Percentiles rank a stretch among this genome's conserved stretches.
phyloP scores from a whole-genome alignment of 1,284 basidiomycete genomes.

The Trametes polyzona region DNA sequence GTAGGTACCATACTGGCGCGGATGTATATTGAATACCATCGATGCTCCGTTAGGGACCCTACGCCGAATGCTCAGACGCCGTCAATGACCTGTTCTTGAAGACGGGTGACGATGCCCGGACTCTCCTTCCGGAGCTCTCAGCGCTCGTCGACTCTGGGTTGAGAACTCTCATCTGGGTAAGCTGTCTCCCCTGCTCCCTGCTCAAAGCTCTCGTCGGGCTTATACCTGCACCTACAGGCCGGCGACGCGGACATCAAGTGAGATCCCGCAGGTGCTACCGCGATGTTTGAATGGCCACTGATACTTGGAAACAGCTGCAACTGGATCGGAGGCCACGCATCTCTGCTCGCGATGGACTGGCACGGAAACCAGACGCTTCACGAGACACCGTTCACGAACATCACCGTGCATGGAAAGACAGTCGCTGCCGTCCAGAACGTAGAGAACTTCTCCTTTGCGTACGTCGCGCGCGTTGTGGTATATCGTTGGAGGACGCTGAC shows the following conservation, averaged over 20 bases:
- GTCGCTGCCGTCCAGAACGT: conserved; percentile 65
- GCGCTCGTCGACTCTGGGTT: conserved; percentile 55
- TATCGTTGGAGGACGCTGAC: too few species aligned
- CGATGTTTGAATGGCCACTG: too few species aligned
- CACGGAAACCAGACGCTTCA: conserved; percentile 54
- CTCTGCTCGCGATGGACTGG: conserved; percentile 65
- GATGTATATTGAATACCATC: too few species aligned
- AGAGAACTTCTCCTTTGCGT: conserved; percentile 57
- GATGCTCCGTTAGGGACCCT: conserved; percentile 39
- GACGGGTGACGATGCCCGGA: conserved; percentile 58
- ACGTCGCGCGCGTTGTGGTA: too few species aligned
- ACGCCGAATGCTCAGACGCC: conserved; percentile 50
- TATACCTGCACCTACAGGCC: conserved; percentile 42
- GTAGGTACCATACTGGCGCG: too few species aligned
- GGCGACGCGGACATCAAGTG: conserved; percentile 56
- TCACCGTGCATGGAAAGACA: conserved; percentile 53
- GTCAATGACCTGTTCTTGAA: conserved; percentile 44
- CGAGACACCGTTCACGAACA: conserved; percentile 56
- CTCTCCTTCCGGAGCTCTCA: conserved; percentile 55
- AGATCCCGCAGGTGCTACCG: neutral
- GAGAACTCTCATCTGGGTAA: conserved; percentile 65
- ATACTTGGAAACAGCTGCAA: conserved; percentile 52
- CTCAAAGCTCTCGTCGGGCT: neutral
- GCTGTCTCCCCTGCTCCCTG: conserved; percentile 17
- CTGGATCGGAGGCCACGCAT: conserved; percentile 62